These are phyloP conservation scores for Moringa oleifera DNA, from an alignment of 345 rosid species.

Conservation along the genomic window DNA sequence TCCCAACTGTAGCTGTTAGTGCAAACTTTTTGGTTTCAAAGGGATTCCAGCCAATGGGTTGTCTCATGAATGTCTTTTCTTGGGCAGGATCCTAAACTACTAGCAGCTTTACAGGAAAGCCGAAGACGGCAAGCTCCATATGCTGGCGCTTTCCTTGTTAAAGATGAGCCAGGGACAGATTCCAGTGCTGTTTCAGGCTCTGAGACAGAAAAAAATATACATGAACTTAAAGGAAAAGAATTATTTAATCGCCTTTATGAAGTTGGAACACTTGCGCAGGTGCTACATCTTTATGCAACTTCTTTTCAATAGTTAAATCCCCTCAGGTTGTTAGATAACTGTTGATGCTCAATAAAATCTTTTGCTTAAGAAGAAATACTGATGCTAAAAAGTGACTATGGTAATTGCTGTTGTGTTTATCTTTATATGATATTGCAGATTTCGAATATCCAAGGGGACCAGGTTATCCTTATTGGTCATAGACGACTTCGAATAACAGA, in stretches of 20 bases:
- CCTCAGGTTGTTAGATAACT: not conserved
- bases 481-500: constrained; percentile 87
- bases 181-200: constrained; percentile 49
- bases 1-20: not conserved
- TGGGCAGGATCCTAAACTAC: constrained; percentile 79
- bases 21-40: not conserved
- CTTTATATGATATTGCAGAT: constrained; percentile 45
- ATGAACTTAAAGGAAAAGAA: constrained; percentile 78
- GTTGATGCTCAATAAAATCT: not conserved
- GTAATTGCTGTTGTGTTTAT: not conserved
- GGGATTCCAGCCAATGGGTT: constrained; percentile 1
- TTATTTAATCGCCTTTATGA: constrained; percentile 75
- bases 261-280: constrained; percentile 99
- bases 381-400: not conserved
- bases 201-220: constrained; percentile 62
- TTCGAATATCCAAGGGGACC: constrained; percentile 84
- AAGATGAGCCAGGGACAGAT: constrained; percentile 79
- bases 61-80: constrained; percentile 12
- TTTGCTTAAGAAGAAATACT: not conserved
- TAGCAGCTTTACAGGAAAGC: constrained; percentile 92
- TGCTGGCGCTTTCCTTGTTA: constrained; percentile 94
- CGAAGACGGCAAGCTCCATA: constrained; percentile 95
- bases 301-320: not conserved
- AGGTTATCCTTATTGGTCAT: constrained; percentile 91
- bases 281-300: constrained; percentile 10